Percentiles rank a stretch among this genome's conserved stretches.
Conservation (phyloP, 306 rosid genomes). For the Sechiopsis laciniata region DNA sequence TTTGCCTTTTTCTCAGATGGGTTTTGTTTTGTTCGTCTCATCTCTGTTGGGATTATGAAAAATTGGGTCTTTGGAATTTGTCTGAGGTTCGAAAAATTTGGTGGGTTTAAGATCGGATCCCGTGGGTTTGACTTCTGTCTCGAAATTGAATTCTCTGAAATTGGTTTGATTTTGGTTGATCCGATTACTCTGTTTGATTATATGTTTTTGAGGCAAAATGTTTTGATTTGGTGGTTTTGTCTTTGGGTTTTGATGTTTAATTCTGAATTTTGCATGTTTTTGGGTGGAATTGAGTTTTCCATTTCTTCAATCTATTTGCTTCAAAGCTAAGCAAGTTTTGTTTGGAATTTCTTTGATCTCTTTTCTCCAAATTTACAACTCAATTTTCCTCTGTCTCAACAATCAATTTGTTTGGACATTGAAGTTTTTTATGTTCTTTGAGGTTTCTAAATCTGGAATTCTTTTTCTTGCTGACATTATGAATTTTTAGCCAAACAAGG, state of each 20-base stretch:
- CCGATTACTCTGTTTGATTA: background rate
- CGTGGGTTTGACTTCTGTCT: slow-evolving; percentile 3
- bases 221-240: background rate
- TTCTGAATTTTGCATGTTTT: background rate
- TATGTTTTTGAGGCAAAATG: background rate
- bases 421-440: slow-evolving; percentile 7
- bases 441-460: slow-evolving; percentile 10
- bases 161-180: background rate
- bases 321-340: background rate
- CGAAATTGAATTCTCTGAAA: background rate
- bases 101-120: slow-evolving; percentile 22
- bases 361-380: background rate
- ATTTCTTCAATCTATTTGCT: background rate
- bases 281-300: background rate
- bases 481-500: background rate
- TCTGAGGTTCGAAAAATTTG: background rate
- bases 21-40: background rate
- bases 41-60: background rate
- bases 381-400: background rate
- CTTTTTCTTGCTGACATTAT: slow-evolving; percentile 11
- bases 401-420: background rate
- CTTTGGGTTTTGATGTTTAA: background rate
- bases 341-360: background rate
- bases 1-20: background rate
- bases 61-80: background rate